Percentiles rank a stretch among this genome's conserved stretches.
These are phyloP conservation scores for Skeletonema costatum DNA, from an alignment of 108 stramenopile species.

Conservation along the genomic window DNA sequence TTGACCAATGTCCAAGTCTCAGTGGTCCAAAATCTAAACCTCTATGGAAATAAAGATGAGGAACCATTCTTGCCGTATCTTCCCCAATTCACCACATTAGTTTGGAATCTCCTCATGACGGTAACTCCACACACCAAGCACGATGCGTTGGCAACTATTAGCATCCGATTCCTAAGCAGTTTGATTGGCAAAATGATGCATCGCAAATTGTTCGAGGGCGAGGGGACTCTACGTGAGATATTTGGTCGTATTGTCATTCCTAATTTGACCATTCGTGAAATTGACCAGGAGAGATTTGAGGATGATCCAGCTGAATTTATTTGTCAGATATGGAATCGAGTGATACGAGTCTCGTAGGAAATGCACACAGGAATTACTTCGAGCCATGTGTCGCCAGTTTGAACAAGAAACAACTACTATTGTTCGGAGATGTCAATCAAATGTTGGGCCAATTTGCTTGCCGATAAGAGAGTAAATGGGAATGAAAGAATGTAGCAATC, in stretches of 20 bases:
- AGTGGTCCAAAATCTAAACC: constrained; percentile 90
- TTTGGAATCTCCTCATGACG: constrained; percentile 91
- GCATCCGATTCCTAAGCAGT: constrained; percentile 90
- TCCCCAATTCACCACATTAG: constrained; percentile 76
- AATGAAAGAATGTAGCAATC: constrained; percentile 96
- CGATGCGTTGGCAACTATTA: constrained; percentile 89
- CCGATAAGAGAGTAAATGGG: constrained; percentile 75
- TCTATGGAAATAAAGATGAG: constrained; percentile 96
- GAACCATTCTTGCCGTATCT: constrained; percentile 91
- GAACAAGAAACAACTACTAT: constrained; percentile 85
- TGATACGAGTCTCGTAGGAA: constrained; percentile 94
- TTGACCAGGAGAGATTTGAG: constrained; percentile 93
- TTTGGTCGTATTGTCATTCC: constrained; percentile 93
- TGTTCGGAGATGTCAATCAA: constrained; percentile 73
- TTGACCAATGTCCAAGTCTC: constrained; percentile 89
- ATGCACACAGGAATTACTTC: constrained; percentile 90
- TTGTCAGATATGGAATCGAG: constrained; percentile 95
- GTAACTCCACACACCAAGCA: constrained; percentile 72
- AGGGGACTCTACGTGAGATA: constrained; percentile 86
- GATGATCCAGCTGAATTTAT: constrained; percentile 97
- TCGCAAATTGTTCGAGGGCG: constrained; percentile 75
- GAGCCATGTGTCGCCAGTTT: constrained; percentile 94
- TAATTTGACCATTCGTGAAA: constrained; percentile 90
- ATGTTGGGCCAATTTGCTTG: constrained; percentile 79
- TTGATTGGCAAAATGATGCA: constrained; percentile 93